phyloP scores from a whole-genome alignment of 441 rosid species.

The Aquilaria agallochum region DNA sequence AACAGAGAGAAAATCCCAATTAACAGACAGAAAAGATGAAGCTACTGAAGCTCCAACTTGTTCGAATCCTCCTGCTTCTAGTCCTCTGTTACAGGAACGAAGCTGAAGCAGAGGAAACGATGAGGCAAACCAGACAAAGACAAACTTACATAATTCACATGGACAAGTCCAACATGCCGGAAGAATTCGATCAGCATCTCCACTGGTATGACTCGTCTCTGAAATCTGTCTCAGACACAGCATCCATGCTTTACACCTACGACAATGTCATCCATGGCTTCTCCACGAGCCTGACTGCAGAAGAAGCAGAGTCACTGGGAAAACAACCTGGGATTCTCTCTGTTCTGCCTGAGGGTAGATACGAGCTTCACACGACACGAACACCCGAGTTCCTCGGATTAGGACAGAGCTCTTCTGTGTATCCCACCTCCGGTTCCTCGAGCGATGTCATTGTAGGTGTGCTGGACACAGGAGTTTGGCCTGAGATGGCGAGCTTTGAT shows the following conservation, averaged over 20 bases:
- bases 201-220: conserved; percentile 46
- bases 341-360: conserved; percentile 25
- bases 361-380: conserved; percentile 35
- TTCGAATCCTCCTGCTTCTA: conserved; percentile 15
- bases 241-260: conserved; percentile 48
- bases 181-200: conserved; percentile 31
- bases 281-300: conserved; percentile 24
- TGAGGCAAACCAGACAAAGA: conserved; percentile 15
- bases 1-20: not conserved
- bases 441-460: conserved; percentile 27
- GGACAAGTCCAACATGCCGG: conserved; percentile 53
- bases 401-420: conserved; percentile 12
- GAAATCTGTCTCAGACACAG: conserved; percentile 35
- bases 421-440: conserved; percentile 16
- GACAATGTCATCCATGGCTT: conserved; percentile 30
- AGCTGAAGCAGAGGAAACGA: conserved; percentile 22
- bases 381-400: conserved; percentile 36
- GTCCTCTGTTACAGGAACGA: conserved; percentile 14
- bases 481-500: conserved; percentile 28
- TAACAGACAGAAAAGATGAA: conserved; percentile 17
- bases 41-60: conserved; percentile 17
- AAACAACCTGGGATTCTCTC: conserved; percentile 26
- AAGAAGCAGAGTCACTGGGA: conserved; percentile 24
- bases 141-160: conserved; percentile 46
- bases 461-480: conserved; percentile 32